Evolutionary conservation across 345 rosid species (phyloP).

Genomic region (Murraya koenigii): DNA sequence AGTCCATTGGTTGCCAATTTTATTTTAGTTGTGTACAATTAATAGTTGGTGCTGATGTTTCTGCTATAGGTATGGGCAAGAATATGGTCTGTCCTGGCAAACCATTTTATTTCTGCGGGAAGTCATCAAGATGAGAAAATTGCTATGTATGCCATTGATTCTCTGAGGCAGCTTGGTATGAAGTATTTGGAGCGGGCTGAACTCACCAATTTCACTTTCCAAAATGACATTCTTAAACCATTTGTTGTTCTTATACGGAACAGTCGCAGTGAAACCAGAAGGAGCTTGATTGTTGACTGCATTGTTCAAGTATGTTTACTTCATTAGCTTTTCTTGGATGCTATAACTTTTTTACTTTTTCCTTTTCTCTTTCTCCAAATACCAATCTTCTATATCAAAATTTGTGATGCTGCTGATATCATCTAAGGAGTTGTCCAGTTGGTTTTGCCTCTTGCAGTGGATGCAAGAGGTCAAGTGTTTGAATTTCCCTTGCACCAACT

Average conservation of each 20-base stretch:
- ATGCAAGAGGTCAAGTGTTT: too few species aligned
- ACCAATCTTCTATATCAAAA: too few species aligned
- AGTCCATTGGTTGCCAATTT: too few species aligned
- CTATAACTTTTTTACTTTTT: not conserved
- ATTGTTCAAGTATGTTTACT: constrained; percentile 68
- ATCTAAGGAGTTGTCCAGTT: not conserved
- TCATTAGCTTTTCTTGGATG: constrained; percentile 14
- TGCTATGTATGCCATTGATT: constrained; percentile 95
- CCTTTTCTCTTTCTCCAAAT: not conserved
- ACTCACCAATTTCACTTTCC: constrained; percentile 87
- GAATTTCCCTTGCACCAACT: too few species aligned
- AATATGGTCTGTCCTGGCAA: constrained; percentile 89
- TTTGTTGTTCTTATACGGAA: constrained; percentile 89
- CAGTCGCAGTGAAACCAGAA: constrained; percentile 68
- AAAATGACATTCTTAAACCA: constrained; percentile 93
- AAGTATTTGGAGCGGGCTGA: constrained; percentile 90
- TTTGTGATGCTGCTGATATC: not conserved
- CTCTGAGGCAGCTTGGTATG: constrained; percentile 91
- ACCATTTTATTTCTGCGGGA: constrained; percentile 91
- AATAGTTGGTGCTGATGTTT: constrained; percentile 7
- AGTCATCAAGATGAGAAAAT: constrained; percentile 91
- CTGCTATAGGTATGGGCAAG: constrained; percentile 85
- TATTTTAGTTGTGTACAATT: not conserved
- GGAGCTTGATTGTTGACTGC: constrained; percentile 91
- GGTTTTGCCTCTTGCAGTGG: too few species aligned